Conservation (phyloP, 768 basidiomycete genomes). For the Xerocomellus dryophilus region DNA sequence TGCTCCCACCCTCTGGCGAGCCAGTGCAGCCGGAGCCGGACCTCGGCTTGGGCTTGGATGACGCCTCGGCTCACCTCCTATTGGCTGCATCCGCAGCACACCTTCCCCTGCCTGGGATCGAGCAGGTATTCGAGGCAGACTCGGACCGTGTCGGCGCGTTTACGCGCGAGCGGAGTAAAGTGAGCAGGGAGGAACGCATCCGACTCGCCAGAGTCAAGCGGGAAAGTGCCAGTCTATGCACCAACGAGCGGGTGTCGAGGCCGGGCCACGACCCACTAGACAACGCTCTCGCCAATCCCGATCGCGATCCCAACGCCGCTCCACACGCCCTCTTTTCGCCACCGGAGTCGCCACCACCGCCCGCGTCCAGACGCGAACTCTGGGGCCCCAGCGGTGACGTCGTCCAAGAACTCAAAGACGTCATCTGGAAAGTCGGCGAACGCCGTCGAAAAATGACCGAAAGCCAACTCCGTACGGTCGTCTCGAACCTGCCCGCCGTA, state of each 20-base stretch:
- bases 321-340: slow-evolving; percentile 1
- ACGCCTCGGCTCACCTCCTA: slow-evolving; percentile 55
- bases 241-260: background rate
- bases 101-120: slow-evolving; percentile 63
- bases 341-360: background rate
- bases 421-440: slow-evolving; percentile 84
- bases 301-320: slow-evolving; percentile 5
- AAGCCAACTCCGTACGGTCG: slow-evolving; percentile 2
- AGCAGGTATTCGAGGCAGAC: slow-evolving; percentile 83
- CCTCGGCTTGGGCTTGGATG: slow-evolving; percentile 36
- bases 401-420: slow-evolving; percentile 80
- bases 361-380: slow-evolving; percentile 35
- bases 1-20: slow-evolving; percentile 24
- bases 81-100: slow-evolving; percentile 48
- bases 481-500: background rate
- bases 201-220: slow-evolving; percentile 45
- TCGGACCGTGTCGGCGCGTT: slow-evolving; percentile 35
- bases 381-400: slow-evolving; percentile 80
- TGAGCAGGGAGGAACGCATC: slow-evolving; percentile 77
- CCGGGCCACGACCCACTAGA: background rate
- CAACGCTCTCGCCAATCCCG: slow-evolving; percentile 19
- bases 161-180: slow-evolving; percentile 57
- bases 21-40: slow-evolving; percentile 11
- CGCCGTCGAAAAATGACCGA: slow-evolving; percentile 52
- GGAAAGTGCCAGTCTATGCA: slow-evolving; percentile 29